Base-by-base conservation (phyloP, 345 rosid genomes). In the Populus pruinosa region DNA sequence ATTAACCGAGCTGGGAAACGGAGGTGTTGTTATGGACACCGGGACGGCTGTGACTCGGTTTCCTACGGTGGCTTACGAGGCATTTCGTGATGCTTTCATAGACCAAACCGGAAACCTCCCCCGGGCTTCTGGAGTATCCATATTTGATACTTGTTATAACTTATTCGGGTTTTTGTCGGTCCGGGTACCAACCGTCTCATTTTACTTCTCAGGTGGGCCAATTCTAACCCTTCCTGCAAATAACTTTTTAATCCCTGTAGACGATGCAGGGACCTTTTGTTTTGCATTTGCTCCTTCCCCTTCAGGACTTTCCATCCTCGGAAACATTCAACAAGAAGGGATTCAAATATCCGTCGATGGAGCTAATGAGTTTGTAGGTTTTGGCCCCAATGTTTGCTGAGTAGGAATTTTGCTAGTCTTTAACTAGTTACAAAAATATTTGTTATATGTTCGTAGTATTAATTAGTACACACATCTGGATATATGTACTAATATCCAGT, bases 21-120 rank as follows among this genome's bases (percentile, higher is more conserved):
- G 97, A 0, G 99, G 99, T 1, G 99, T 96, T 16, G 99, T 96
- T 7, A 93, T 96, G 98, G 99, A 96, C 80, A 96, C 99, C 0
- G 99, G 99, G 11, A 96, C 99, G 0, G 98, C 99, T 3, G 99
- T 96, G 31, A 93, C 98, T 2, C 85, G 99, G 75, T 82, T 96
- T 10, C 99, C 99, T 0, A 76, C 86, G 20, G 66, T 11, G 0
- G 98, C 96, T 20, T 96, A 96, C 73, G 84, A 36, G 1, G 92
- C 95, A 0, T 91, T 96, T 44, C 90, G 99, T 0, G 91, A 93
- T 31, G 89, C 88, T 0, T 96, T 96, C 21, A 62, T 88, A 5
- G 87, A 83, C 0, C 94, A 92, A 76, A 91, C 99, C 0, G 78
- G 82, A 1, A 93, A 93, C 87, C 90, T 96, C 36, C 97, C 97